phyloP scores from a whole-genome alignment of 768 basidiomycete species.

The Leccinum imitatum region DNA sequence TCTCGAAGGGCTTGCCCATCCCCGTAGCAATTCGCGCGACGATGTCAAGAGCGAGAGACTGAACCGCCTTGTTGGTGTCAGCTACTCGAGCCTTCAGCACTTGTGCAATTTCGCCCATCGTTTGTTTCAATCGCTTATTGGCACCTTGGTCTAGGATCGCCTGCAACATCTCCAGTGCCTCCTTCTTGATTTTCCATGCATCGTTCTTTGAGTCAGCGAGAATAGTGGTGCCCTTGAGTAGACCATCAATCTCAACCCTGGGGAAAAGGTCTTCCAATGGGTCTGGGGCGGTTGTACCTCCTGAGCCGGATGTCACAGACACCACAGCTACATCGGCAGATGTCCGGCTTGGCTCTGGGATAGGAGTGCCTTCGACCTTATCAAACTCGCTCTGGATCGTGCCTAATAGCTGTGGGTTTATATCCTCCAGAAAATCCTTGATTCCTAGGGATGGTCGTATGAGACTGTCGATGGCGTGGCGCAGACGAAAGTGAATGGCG shows the following conservation, averaged over 20 bases:
- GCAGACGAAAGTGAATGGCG: constrained; percentile 19
- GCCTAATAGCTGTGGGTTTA: constrained; percentile 88
- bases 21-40: constrained; percentile 86
- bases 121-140: constrained; percentile 90
- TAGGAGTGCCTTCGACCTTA: constrained; percentile 74
- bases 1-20: constrained; percentile 96
- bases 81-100: constrained; percentile 84
- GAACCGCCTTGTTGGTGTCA: constrained; percentile 95
- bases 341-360: constrained; percentile 76
- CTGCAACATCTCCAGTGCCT: constrained; percentile 84
- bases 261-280: constrained; percentile 94
- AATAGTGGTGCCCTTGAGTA: constrained; percentile 82
- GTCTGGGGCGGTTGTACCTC: constrained; percentile 47
- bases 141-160: constrained; percentile 83
- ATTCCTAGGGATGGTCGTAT: constrained; percentile 57
- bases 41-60: constrained; percentile 85
- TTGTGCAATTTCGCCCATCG: constrained; percentile 89
- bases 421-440: constrained; percentile 88
- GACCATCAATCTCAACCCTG: constrained; percentile 85
- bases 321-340: constrained; percentile 72
- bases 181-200: constrained; percentile 96
- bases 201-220: constrained; percentile 86
- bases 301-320: constrained; percentile 42
- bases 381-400: constrained; percentile 93
- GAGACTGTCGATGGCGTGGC: neutral